Percentiles rank a stretch among this genome's conserved stretches.
Evolutionary conservation across 2,329 filamentous ascomycete genomes (phyloP).

Genomic region (Ceratocystis ficicola): DNA sequence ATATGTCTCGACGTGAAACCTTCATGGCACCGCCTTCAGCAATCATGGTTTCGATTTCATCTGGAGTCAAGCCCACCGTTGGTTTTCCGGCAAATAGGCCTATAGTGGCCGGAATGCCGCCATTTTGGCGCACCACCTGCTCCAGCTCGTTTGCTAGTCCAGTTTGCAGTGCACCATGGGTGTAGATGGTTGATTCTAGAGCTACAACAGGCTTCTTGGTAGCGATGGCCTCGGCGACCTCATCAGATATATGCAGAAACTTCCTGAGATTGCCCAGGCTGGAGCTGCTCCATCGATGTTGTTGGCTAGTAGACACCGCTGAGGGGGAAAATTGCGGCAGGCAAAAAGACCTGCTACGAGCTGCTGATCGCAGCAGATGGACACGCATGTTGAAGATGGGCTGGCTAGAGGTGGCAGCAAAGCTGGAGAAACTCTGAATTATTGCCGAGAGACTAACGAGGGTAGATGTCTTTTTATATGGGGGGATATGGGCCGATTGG

Average conservation of each 20-base stretch:
- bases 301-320: neutral
- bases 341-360: neutral
- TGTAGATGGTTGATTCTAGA: conserved; percentile 93
- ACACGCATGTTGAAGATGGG: neutral
- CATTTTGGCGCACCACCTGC: conserved; percentile 65
- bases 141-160: conserved; percentile 67
- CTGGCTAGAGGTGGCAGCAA: neutral
- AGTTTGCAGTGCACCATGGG: conserved; percentile 75
- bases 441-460: neutral
- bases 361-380: conserved; percentile 10
- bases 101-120: conserved; percentile 80
- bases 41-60: conserved; percentile 64
- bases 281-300: conserved; percentile 20
- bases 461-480: neutral
- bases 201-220: conserved; percentile 75
- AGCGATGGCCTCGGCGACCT: conserved; percentile 65
- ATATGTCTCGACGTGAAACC: conserved; percentile 75
- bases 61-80: conserved; percentile 59
- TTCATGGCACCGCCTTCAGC: conserved; percentile 59
- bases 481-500: neutral
- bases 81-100: conserved; percentile 76
- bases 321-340: conserved; percentile 1
- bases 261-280: conserved; percentile 29
- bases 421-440: neutral
- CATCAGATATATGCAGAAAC: conserved; percentile 62